These are phyloP conservation scores for Fraxinus excelsior DNA, from an alignment of 257 asterid species.

Conservation along the genomic window DNA sequence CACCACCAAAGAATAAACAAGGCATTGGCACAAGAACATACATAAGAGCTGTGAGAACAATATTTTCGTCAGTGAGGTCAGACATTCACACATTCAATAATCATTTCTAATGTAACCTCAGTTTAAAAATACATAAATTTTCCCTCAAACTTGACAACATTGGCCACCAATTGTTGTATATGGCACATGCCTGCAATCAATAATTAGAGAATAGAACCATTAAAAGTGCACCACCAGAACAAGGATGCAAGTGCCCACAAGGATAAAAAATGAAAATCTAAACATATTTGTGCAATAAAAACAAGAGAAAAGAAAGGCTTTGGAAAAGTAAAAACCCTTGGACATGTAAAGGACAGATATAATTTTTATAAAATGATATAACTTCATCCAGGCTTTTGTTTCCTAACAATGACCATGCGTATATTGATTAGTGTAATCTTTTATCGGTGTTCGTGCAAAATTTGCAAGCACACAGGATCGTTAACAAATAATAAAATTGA, in stretches of 20 bases:
- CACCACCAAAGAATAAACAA: slow-evolving; percentile 94
- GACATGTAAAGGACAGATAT: neutral
- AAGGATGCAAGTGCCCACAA: too few relatives aligned
- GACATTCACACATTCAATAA: slow-evolving; percentile 13
- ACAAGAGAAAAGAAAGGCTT: neutral
- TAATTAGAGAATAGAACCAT: slow-evolving; percentile 4
- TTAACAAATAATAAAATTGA: too few relatives aligned
- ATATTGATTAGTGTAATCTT: too few relatives aligned
- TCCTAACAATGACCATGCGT: neutral
- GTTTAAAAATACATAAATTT: slow-evolving; percentile 11
- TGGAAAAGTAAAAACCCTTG: neutral
- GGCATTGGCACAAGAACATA: slow-evolving; percentile 98
- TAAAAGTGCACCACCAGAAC: neutral
- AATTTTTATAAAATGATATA: neutral
- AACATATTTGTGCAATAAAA: slow-evolving; percentile 5
- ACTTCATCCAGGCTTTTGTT: neutral
- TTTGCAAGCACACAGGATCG: too few relatives aligned
- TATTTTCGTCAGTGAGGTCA: slow-evolving; percentile 11
- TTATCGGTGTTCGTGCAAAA: too few relatives aligned
- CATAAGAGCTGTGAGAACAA: slow-evolving; percentile 79
- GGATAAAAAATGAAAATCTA: too few relatives aligned
- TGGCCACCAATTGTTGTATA: slow-evolving; percentile 99
- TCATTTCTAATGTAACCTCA: neutral
- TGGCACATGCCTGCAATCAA: slow-evolving; percentile 81
- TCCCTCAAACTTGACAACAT: slow-evolving; percentile 78